These are phyloP conservation scores for Dipteronia dyeriana DNA, from an alignment of 345 rosid genomes.

Conservation along the genomic window DNA sequence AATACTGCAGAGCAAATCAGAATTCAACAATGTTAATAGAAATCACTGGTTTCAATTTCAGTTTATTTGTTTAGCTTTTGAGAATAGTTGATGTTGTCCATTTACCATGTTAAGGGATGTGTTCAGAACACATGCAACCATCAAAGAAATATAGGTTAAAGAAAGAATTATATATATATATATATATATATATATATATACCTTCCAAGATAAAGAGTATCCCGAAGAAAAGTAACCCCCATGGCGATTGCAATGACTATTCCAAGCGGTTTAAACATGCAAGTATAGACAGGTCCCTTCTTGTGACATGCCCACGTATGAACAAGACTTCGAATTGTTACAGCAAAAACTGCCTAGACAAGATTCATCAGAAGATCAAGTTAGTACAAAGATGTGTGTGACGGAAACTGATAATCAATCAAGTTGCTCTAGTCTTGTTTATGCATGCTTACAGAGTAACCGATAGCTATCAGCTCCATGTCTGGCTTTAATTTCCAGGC, in stretches of 20 bases:
- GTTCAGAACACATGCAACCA: too few species aligned
- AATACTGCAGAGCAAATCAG: conserved; percentile 16
- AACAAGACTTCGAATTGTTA: conserved; percentile 26
- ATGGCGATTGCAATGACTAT: conserved; percentile 35
- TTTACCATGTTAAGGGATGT: too few species aligned
- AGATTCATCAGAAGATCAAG: too few species aligned
- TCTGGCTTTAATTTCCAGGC: conserved; percentile 30
- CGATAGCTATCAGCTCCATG: conserved; percentile 26
- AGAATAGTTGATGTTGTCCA: too few species aligned
- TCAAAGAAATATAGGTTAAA: too few species aligned
- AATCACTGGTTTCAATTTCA: too few species aligned
- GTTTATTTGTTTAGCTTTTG: too few species aligned
- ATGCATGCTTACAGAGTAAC: conserved; percentile 25
- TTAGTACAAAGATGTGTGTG: neutral
- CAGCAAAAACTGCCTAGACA: conserved; percentile 35
- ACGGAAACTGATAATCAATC: too few species aligned
- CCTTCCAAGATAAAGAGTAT: conserved; percentile 44
- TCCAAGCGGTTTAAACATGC: conserved; percentile 38
- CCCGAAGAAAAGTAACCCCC: conserved; percentile 40
- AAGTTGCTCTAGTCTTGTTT: too few species aligned
- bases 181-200: too few species aligned
- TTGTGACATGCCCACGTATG: conserved; percentile 34
- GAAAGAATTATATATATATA: too few species aligned
- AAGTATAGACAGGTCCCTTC: conserved; percentile 34
- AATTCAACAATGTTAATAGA: too few species aligned